Base-by-base conservation (phyloP, 352 stramenopile species). In the Elongisporangium anandrum region DNA sequence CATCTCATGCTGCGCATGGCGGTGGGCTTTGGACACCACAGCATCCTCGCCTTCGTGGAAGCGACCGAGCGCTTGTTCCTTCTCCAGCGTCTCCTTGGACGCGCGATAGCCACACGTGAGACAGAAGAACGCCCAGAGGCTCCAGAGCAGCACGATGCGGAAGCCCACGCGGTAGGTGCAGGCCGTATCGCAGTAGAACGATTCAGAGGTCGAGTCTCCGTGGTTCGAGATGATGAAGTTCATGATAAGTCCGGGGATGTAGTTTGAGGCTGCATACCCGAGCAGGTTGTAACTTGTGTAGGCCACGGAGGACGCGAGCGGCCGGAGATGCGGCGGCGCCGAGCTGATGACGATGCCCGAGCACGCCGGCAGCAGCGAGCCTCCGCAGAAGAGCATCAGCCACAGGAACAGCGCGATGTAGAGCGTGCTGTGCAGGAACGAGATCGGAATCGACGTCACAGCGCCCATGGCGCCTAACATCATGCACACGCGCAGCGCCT, bases 231-330 rank as follows among this genome's bases (percentile, higher is more conserved):
- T 74, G 52, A 94, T 88, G 55, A 91, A 72, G 66, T 88, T 86
- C 84, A 93, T 93, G 60, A 92, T 86, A 38, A 92, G 68, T 0
- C 84, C 84, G 20, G 84, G 84, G 52, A 93, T 69, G 73, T 93
- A 93, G 69, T 89, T 92, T n/a, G 81, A 92, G 9, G 81, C 72
- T 50, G 83, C 82, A 65, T 94, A 92, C 22, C 85, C 85, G n/a
- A 94, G 81, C n/a, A 94, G 66, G 58, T 94, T 94, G 70, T 92
- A 94, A 60, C 77, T 87, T 17, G 78, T 78, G 52, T 94, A 91
- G 13, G 85, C 82, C 17, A 94, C 81, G 15, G 85, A 94, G 3
- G 82, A 91, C 26, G 82, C 85, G 22, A 94, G 63, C 52, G 85
- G 81, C 16, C 83, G 79, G 54, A 92, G 64, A 4, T 68, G 77